A percentile compares a stretch with the other conserved stretches of the same genome.
These are phyloP conservation scores for Gymnopilus junonius DNA, from an alignment of 768 basidiomycete species.

Conservation along the genomic window DNA sequence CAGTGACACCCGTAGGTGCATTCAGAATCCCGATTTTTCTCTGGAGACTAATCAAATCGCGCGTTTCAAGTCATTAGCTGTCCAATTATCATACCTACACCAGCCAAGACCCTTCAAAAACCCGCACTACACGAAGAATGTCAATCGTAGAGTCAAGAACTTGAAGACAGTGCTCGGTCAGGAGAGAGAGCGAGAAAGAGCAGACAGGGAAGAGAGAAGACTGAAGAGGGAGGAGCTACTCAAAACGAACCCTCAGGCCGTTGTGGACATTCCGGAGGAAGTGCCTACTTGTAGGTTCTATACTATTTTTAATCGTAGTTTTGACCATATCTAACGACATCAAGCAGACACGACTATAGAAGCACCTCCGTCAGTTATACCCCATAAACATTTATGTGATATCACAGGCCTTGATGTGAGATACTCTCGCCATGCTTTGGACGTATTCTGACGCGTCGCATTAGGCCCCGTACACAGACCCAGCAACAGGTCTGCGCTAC, in stretches of 20 bases:
- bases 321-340: neutral
- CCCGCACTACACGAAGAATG: constrained; percentile 66
- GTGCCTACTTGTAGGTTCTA: constrained; percentile 67
- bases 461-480: constrained; percentile 85
- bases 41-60: neutral
- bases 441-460: neutral
- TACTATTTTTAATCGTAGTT: neutral
- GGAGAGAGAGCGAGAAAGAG: constrained; percentile 76
- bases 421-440: neutral
- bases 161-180: constrained; percentile 78
- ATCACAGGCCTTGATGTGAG: constrained; percentile 82
- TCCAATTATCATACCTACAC: constrained; percentile 75
- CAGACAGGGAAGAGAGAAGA: constrained; percentile 63
- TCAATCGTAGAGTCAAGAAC: constrained; percentile 76
- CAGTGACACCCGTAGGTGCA: constrained; percentile 44
- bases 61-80: constrained; percentile 62
- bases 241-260: constrained; percentile 55
- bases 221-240: constrained; percentile 54
- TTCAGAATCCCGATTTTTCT: neutral
- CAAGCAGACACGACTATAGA: constrained; percentile 76
- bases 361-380: constrained; percentile 81
- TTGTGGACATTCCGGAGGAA: constrained; percentile 52
- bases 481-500: constrained; percentile 77
- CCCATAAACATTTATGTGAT: constrained; percentile 80
- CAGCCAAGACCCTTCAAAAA: constrained; percentile 81